These are phyloP conservation scores for Coriolopsis trogii DNA, from an alignment of 1,284 basidiomycete species.

Conservation along the genomic window DNA sequence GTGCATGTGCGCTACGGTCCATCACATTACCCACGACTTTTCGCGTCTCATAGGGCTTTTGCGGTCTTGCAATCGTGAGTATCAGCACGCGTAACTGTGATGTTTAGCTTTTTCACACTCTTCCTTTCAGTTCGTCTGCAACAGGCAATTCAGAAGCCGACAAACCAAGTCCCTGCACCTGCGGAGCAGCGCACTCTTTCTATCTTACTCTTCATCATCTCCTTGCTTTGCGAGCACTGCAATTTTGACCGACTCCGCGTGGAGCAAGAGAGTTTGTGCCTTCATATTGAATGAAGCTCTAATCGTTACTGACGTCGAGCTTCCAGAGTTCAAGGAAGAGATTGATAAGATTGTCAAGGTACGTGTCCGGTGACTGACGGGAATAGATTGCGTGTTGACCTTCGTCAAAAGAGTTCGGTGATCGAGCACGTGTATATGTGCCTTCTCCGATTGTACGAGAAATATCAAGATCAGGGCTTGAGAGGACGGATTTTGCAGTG, in stretches of 20 bases:
- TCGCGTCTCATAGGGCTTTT: conserved; percentile 74
- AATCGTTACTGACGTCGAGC: neutral
- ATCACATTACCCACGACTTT: conserved; percentile 87
- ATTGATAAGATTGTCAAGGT: conserved; percentile 67
- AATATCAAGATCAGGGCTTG: conserved; percentile 54
- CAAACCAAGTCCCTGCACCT: conserved; percentile 28
- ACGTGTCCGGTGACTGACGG: conserved; percentile 3
- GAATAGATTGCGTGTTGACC: conserved; percentile 1
- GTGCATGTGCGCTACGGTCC: conserved; percentile 87
- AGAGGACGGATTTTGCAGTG: conserved; percentile 77
- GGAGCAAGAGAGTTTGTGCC: conserved; percentile 54
- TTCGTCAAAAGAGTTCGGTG: conserved; percentile 58
- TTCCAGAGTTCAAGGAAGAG: conserved; percentile 55
- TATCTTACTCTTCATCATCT: conserved; percentile 81
- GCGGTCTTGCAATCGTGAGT: conserved; percentile 79
- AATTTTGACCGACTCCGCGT: conserved; percentile 79
- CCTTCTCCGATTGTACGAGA: conserved; percentile 73
- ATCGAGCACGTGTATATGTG: conserved; percentile 81
- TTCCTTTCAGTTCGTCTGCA: conserved; percentile 55
- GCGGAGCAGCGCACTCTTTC: conserved; percentile 48
- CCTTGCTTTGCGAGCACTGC: conserved; percentile 86
- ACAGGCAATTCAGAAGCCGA: conserved; percentile 43
- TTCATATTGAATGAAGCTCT: neutral
- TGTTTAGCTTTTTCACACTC: neutral
- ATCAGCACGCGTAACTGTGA: neutral